phyloP scores from a whole-genome alignment of 495 filamentous ascomycete species.

The Annulohypoxylon nitens region DNA sequence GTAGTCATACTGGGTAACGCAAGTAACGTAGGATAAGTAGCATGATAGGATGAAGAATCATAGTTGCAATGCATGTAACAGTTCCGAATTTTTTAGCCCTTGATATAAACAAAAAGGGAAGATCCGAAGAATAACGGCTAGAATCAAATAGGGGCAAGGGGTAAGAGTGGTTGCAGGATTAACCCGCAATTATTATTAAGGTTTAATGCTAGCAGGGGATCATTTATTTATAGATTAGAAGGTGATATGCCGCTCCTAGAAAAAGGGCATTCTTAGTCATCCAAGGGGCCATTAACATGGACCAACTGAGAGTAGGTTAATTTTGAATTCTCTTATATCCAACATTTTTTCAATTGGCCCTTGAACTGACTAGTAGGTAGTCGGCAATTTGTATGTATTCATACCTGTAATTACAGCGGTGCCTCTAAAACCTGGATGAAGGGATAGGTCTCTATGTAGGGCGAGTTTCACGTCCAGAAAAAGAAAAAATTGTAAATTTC shows the following conservation, averaged over 20 bases:
- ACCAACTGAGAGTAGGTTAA: too few species aligned
- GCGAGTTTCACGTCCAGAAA: too few species aligned
- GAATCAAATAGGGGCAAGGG: slow-evolving; percentile 1
- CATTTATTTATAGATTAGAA: background rate
- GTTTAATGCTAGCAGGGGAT: background rate
- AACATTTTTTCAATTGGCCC: too few species aligned
- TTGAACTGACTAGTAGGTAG: too few species aligned
- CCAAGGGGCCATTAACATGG: too few species aligned
- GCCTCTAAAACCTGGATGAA: too few species aligned
- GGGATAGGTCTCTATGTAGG: too few species aligned
- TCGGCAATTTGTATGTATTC: too few species aligned
- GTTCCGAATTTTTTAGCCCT: background rate
- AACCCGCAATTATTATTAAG: background rate
- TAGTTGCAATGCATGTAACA: background rate
- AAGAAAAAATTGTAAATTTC: too few species aligned
- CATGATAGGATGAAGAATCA: background rate
- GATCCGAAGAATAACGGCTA: background rate
- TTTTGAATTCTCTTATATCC: too few species aligned
- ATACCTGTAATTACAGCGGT: too few species aligned
- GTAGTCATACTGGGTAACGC: slow-evolving; percentile 9
- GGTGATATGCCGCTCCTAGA: background rate
- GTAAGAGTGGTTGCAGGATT: background rate
- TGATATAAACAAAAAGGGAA: background rate
- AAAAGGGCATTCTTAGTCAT: background rate
- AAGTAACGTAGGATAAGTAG: background rate